Percentiles rank a stretch among this genome's conserved stretches.
Evolutionary conservation across 2,329 filamentous ascomycete genomes (phyloP).

Genomic region (Pseudocercospora eumusae): DNA sequence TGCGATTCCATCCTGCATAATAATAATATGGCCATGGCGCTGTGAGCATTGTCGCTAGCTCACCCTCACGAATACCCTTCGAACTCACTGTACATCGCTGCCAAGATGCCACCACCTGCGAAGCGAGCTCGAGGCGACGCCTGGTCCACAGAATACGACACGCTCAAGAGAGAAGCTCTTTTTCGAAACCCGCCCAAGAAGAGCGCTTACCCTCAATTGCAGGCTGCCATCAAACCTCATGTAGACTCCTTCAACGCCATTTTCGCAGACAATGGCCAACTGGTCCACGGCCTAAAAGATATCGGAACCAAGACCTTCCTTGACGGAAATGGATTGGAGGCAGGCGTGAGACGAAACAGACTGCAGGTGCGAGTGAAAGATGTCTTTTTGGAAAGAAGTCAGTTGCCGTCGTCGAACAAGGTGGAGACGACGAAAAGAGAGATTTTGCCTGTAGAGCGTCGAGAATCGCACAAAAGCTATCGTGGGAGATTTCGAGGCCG

Average conservation of each 20-base stretch:
- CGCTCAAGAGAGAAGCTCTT: constrained; percentile 79
- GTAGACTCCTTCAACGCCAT: constrained; percentile 94
- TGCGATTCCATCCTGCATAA: background rate
- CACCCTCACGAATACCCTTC: background rate
- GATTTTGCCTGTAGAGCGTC: constrained; percentile 87
- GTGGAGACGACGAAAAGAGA: constrained; percentile 75
- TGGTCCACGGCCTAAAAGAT: constrained; percentile 77
- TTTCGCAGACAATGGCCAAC: constrained; percentile 70
- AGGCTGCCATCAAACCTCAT: constrained; percentile 84
- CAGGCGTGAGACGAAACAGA: constrained; percentile 61
- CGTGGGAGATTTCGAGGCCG: constrained; percentile 80
- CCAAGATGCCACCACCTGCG: constrained; percentile 37
- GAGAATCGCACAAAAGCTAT: constrained; percentile 91
- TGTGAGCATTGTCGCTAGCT: background rate
- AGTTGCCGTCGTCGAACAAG: constrained; percentile 80
- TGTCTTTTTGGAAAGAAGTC: constrained; percentile 78
- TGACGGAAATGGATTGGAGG: constrained; percentile 64
- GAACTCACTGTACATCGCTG: no score
- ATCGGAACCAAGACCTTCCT: constrained; percentile 88
- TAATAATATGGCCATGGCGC: background rate
- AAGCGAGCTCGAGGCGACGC: constrained; percentile 44
- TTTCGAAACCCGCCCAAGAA: constrained; percentile 88
- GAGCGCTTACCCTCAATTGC: constrained; percentile 83
- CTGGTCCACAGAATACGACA: constrained; percentile 85
- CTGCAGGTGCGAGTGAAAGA: constrained; percentile 77